Conservation (phyloP, 1,284 basidiomycete species). For the Volvariella volvacea region DNA sequence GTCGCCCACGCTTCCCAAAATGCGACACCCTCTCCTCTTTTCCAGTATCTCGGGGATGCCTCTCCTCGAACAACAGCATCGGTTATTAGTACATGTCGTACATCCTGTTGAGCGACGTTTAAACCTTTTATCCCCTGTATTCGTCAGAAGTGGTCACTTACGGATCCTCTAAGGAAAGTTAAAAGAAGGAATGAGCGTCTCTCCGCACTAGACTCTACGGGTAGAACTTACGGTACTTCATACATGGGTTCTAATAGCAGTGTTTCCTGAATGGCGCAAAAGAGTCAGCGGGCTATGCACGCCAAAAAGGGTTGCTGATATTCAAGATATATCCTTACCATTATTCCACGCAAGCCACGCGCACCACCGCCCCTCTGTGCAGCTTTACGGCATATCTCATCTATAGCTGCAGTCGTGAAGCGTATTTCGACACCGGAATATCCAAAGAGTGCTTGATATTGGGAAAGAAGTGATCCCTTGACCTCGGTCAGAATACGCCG, state of each 20-base stretch:
- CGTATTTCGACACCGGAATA: conserved; percentile 78
- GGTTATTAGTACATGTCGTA: conserved; percentile 40
- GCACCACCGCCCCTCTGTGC: conserved; percentile 83
- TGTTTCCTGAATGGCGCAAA: too few species aligned
- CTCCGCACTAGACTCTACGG: conserved; percentile 1
- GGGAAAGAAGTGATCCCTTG: conserved; percentile 83
- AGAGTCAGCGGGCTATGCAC: too few species aligned
- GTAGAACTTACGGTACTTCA: conserved; percentile 81
- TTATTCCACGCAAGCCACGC: conserved; percentile 80
- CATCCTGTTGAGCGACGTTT: conserved; percentile 22
- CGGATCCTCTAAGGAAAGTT: conserved; percentile 25
- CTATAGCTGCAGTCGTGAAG: conserved; percentile 69
- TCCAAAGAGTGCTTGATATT: conserved; percentile 80
- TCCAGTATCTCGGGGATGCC: conserved; percentile 35
- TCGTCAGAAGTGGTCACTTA: conserved; percentile 15
- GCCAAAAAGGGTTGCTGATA: too few species aligned
- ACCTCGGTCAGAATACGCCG: conserved; percentile 90
- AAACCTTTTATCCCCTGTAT: not conserved
- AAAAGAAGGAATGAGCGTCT: conserved; percentile 1
- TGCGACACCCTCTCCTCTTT: conserved; percentile 30
- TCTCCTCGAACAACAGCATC: conserved; percentile 34
- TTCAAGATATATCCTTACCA: too few species aligned
- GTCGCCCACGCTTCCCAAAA: conserved; percentile 46
- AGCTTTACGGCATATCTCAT: conserved; percentile 77
- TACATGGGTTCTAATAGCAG: conserved; percentile 85